These are phyloP conservation scores for Rhodotorula babjevae DNA, from an alignment of 768 basidiomycete genomes.

Conservation along the genomic window DNA sequence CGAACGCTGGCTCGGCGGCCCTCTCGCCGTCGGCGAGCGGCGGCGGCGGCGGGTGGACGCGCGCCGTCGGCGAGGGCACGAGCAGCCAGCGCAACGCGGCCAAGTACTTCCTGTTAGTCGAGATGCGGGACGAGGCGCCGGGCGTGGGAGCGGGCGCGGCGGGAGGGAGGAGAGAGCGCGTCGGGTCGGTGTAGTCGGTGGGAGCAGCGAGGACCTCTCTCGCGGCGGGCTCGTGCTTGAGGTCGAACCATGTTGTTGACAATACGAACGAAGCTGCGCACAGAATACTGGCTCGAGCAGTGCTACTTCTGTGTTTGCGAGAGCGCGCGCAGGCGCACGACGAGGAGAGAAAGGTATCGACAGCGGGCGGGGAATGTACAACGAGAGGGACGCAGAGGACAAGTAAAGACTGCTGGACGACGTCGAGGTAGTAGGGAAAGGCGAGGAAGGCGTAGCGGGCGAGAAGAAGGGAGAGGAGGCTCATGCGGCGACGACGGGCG, in stretches of 20 bases:
- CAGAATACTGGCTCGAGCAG: too few species aligned
- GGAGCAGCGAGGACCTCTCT: not conserved
- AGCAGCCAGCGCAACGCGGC: slow-evolving; percentile 1
- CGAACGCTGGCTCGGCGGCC: not conserved
- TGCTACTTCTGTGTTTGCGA: not conserved
- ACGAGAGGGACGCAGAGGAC: too few species aligned
- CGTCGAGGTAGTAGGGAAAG: too few species aligned
- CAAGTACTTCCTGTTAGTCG: slow-evolving; percentile 22
- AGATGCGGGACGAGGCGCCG: not conserved
- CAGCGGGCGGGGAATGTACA: too few species aligned
- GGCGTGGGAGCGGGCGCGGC: not conserved
- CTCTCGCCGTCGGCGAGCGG: not conserved
- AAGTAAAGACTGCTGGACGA: too few species aligned
- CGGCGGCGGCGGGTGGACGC: not conserved
- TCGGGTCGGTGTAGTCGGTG: not conserved
- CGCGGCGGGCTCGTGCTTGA: not conserved
- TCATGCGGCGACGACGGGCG: too few species aligned
- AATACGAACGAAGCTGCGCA: not conserved
- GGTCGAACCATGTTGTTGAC: not conserved
- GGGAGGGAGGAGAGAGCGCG: not conserved
- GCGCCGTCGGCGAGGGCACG: not conserved
- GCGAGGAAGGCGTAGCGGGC: too few species aligned
- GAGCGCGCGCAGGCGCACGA: too few species aligned
- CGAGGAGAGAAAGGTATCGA: not conserved
- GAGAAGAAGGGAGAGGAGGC: too few species aligned